These are phyloP conservation scores for Tetrahymena thermophila DNA, from an alignment of 73 alveolate genomes.

Conservation along the genomic window DNA sequence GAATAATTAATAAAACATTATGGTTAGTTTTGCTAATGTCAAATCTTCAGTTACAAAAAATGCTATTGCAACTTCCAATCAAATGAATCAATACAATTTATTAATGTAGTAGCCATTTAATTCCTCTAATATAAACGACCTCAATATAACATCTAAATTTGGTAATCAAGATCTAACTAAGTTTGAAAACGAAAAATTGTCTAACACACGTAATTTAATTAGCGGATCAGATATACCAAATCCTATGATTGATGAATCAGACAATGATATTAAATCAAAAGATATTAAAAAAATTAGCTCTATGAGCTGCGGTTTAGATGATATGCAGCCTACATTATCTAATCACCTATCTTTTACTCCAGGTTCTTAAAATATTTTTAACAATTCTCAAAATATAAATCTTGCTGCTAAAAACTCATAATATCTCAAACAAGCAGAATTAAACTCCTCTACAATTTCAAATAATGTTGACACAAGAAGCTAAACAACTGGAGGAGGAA, in stretches of 20 bases:
- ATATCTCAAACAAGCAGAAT: neutral
- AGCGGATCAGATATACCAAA: neutral
- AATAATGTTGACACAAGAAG: neutral
- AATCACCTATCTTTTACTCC: neutral
- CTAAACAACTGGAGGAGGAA: neutral
- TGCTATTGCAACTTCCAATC: neutral
- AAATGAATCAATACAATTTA: no score
- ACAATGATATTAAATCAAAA: neutral
- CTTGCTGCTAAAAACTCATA: neutral
- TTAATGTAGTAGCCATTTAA: neutral
- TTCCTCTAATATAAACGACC: neutral
- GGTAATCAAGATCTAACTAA: neutral
- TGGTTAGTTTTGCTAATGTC: neutral
- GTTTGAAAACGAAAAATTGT: neutral
- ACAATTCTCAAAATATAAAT: neutral
- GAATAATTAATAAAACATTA: no score
- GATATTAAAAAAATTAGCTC: neutral
- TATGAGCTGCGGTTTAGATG: neutral
- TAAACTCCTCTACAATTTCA: neutral
- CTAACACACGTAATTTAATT: neutral
- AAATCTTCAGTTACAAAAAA: neutral
- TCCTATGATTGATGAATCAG: neutral
- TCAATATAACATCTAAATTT: neutral
- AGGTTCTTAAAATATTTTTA: neutral
- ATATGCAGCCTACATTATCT: neutral